Conservation (phyloP, 192 early-diverging fungal species). For the Backusella sp. region DNA sequence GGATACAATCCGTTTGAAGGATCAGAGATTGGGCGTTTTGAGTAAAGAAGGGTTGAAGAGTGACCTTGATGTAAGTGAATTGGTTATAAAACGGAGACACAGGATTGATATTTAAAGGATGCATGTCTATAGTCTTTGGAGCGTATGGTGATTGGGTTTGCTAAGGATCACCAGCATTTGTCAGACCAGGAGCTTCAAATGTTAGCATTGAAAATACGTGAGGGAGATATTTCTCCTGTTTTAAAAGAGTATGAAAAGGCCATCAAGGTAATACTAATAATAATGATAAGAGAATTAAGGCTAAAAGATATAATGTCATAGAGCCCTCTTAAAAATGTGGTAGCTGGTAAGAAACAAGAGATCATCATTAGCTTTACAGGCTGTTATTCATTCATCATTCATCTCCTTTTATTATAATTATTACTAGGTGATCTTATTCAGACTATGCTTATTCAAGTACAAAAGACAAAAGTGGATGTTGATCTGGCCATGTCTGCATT, state of each 20-base stretch:
- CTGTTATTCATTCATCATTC: not conserved
- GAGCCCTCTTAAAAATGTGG: slow-evolving; percentile 47
- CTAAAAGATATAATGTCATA: slow-evolving; percentile 13
- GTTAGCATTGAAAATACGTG: slow-evolving; percentile 57
- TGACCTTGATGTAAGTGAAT: slow-evolving; percentile 68
- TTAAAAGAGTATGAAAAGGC: slow-evolving; percentile 77
- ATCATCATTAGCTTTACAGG: too few relatives aligned
- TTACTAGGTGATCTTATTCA: slow-evolving; percentile 62
- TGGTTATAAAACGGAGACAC: not conserved
- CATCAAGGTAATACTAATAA: slow-evolving; percentile 50
- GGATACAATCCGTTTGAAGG: slow-evolving; percentile 78
- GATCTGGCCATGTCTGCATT: slow-evolving; percentile 89
- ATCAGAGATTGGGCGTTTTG: slow-evolving; percentile 72
- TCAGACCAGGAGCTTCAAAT: slow-evolving; percentile 48
- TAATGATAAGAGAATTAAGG: not conserved
- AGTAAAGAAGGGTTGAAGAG: slow-evolving; percentile 73
- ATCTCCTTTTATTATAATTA: not conserved
- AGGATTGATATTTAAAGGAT: not conserved
- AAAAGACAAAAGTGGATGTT: slow-evolving; percentile 95
- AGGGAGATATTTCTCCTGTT: slow-evolving; percentile 81
- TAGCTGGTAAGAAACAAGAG: slow-evolving; percentile 22
- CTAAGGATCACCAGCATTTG: slow-evolving; percentile 43
- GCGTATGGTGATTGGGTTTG: slow-evolving; percentile 88
- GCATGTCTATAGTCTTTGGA: slow-evolving; percentile 63
- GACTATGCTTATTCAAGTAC: slow-evolving; percentile 78